Conservation (phyloP, 1,139 yeast genomes). For the Kluyveromyces marxianus region DNA sequence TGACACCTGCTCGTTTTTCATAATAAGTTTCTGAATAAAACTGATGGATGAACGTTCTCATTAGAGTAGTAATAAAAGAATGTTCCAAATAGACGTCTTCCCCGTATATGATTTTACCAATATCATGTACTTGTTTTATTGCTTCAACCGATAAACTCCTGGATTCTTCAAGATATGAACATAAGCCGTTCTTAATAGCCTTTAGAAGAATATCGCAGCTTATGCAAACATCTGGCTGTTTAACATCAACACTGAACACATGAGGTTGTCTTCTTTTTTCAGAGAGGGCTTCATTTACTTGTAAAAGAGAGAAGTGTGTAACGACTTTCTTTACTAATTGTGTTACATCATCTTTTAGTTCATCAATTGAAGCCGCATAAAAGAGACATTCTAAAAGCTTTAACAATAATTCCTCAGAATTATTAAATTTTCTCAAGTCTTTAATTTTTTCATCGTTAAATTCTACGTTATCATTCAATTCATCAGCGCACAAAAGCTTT, state of each 20-base stretch:
- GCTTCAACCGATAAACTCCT: slow-evolving; percentile 65
- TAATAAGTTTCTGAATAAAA: slow-evolving; percentile 87
- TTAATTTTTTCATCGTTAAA: slow-evolving; percentile 36
- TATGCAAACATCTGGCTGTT: slow-evolving; percentile 67
- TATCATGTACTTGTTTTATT: slow-evolving; percentile 52
- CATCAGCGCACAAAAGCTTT: slow-evolving; percentile 42
- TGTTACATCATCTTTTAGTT: slow-evolving; percentile 62
- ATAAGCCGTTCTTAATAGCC: slow-evolving; percentile 72
- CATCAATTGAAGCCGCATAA: slow-evolving; percentile 68
- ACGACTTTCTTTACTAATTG: slow-evolving; percentile 57
- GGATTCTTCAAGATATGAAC: slow-evolving; percentile 67
- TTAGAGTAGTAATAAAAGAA: slow-evolving; percentile 68
- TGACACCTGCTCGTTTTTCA: slow-evolving; percentile 79
- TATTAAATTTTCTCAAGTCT: slow-evolving; percentile 45
- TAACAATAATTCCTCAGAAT: slow-evolving; percentile 42
- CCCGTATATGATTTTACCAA: slow-evolving; percentile 65
- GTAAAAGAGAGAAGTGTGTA: slow-evolving; percentile 71
- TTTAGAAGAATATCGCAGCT: slow-evolving; percentile 65
- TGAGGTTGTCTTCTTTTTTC: slow-evolving; percentile 66
- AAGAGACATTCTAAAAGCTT: slow-evolving; percentile 64
- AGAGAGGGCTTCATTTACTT: slow-evolving; percentile 64
- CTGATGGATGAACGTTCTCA: slow-evolving; percentile 77
- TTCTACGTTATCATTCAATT: slow-evolving; percentile 31
- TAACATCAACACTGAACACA: slow-evolving; percentile 66
- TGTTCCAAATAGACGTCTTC: slow-evolving; percentile 59